Percentiles rank a stretch among this genome's conserved stretches.
These are phyloP conservation scores for Cryptococcus sp. DNA, from an alignment of 1,284 basidiomycete genomes.

Conservation along the genomic window DNA sequence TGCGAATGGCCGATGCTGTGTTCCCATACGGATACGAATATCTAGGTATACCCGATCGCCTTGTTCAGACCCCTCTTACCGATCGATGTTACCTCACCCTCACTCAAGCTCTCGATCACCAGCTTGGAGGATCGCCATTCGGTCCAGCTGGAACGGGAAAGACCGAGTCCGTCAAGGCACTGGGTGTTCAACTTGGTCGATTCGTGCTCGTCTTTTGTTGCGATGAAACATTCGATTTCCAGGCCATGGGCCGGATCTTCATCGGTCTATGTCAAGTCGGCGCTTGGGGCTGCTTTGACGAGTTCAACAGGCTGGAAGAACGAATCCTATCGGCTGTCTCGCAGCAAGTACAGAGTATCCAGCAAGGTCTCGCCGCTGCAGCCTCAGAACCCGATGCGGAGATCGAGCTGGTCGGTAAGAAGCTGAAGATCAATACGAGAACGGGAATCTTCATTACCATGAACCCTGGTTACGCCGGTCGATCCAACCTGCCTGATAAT, in stretches of 20 bases:
- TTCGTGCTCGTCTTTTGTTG: slow-evolving; percentile 99
- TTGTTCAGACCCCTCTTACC: slow-evolving; percentile 98
- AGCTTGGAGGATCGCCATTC: slow-evolving; percentile 94
- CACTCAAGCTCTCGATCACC: slow-evolving; percentile 90
- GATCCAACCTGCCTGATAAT: slow-evolving; percentile 94
- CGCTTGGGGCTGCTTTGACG: slow-evolving; percentile 98
- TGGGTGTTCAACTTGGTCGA: slow-evolving; percentile 93
- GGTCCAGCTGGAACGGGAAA: slow-evolving; percentile 99
- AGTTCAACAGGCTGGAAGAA: slow-evolving; percentile 97
- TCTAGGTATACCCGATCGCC: slow-evolving; percentile 89
- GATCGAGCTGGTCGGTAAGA: slow-evolving; percentile 95
- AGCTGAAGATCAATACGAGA: slow-evolving; percentile 84
- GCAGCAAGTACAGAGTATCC: slow-evolving; percentile 97
- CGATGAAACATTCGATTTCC: slow-evolving; percentile 99
- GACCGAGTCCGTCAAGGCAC: slow-evolving; percentile 98
- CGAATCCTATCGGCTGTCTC: slow-evolving; percentile 96
- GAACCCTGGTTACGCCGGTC: slow-evolving; percentile 94
- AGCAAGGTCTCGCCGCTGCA: slow-evolving; percentile 81
- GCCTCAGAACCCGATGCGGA: slow-evolving; percentile 78
- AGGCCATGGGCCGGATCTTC: slow-evolving; percentile 99
- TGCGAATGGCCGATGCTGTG: slow-evolving; percentile 83
- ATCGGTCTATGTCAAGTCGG: slow-evolving; percentile 98
- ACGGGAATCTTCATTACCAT: slow-evolving; percentile 98
- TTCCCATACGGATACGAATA: slow-evolving; percentile 99
- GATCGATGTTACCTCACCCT: slow-evolving; percentile 94